Evolutionary conservation across 495 filamentous ascomycete species (phyloP), one percentile per base, ranked within the genome.

Genomic region (Elasticomyces elasticus): DNA sequence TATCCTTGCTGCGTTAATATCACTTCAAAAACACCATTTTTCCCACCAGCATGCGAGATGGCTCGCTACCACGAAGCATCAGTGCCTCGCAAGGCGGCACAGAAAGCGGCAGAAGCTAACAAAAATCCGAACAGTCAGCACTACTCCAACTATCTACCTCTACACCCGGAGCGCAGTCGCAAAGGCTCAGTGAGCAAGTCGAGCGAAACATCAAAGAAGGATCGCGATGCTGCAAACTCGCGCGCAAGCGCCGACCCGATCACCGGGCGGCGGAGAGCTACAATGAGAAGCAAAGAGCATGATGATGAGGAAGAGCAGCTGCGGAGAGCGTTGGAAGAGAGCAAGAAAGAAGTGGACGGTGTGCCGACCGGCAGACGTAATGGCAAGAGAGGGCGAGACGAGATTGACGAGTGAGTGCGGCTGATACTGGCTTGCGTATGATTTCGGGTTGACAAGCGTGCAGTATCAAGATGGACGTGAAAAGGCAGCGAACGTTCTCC

Each of bases 231-330:
- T 67, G 28, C 71, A 67, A 37, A 24, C 11, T 55, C 60, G 20
- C 58, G 67, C 20, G 62, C 60, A 17, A 68, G 63, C 44, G 65
- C 50, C 11, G 68, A 70, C 31, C 63, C 66, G 28, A 51, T 64
- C 40, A 69, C 73, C n/a, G 76, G 77, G 23, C 96, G 96, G 64
- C 82, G 92, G 50, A 82, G 92, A 15, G 94, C 91, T 25, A 99
- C 92, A 9, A 95, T 97, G 88, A 95, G 97, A 64, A 97, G 94
- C 66, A 80, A 91, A 49, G 90, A 92, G 46, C 89, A 87, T 5
- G 96, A 96, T 64, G 90, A 97, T 59, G 90, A 95, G 69, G 89
- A 94, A 58, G 92, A 95, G 67, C 82, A 87, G 54, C 66, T 99
- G 27, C 80, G 88, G 53, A 78, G 84, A 60, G 94, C 89, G 17